These are phyloP conservation scores for Nakazawaea populi DNA, from an alignment of 805 yeast species.

Conservation along the genomic window DNA sequence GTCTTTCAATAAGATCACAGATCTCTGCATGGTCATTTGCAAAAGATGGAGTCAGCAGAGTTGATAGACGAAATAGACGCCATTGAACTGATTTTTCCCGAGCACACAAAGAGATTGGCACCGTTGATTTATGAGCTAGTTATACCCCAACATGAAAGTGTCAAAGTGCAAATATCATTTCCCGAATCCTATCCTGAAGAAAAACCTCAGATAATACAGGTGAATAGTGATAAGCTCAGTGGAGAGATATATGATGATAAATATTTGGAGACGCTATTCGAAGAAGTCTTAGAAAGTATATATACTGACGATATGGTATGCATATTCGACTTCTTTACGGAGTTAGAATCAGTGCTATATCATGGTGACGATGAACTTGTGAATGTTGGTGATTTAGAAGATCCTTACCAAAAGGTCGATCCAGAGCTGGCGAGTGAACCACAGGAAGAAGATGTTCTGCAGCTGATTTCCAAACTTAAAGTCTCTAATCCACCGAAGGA, in stretches of 20 bases:
- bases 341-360: conserved; percentile 49
- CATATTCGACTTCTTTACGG: conserved; percentile 71
- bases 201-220: conserved; percentile 60
- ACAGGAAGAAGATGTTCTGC: no score
- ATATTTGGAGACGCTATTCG: conserved; percentile 41
- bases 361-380: conserved; percentile 23
- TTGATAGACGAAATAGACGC: conserved; percentile 72
- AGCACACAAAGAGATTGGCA: conserved; percentile 34
- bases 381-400: conserved; percentile 19
- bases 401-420: neutral
- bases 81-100: conserved; percentile 84
- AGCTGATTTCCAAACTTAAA: neutral
- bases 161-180: conserved; percentile 62
- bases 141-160: conserved; percentile 57
- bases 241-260: conserved; percentile 30
- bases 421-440: no score
- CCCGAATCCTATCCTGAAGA: conserved; percentile 65
- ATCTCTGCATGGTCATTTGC: neutral
- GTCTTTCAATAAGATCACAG: neutral
- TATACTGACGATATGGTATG: conserved; percentile 64
- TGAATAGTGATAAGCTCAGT: conserved; percentile 21
- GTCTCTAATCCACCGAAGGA: conserved; percentile 1
- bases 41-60: conserved; percentile 33
- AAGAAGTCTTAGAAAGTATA: conserved; percentile 45
- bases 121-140: conserved; percentile 39